These are phyloP conservation scores for Medicago lupulina DNA, from an alignment of 306 rosid genomes.

Conservation along the genomic window DNA sequence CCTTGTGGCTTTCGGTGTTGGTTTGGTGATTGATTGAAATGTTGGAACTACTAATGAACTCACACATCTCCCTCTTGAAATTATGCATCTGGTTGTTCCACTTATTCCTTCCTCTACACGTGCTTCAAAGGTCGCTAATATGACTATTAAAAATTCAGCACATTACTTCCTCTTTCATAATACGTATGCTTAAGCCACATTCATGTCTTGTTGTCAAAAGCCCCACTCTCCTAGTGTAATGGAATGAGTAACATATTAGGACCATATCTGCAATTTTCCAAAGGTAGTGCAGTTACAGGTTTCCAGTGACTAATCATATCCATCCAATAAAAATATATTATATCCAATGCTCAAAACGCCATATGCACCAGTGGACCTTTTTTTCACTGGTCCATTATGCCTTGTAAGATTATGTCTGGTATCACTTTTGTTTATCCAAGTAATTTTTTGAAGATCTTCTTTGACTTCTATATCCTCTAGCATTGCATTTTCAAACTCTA, in stretches of 20 bases:
- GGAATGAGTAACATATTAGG: background rate
- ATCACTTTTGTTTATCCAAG: background rate
- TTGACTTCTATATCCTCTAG: background rate
- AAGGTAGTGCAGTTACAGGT: background rate
- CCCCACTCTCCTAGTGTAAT: background rate
- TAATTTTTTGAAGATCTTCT: conserved; percentile 1
- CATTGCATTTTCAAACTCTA: conserved; percentile 13
- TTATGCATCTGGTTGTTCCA: background rate
- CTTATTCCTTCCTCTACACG: background rate
- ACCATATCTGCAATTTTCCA: background rate
- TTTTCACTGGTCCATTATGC: background rate
- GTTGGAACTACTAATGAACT: background rate
- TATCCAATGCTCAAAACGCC: background rate
- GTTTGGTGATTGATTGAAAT: background rate
- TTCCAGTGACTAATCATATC: background rate
- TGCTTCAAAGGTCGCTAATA: background rate
- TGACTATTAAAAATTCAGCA: background rate
- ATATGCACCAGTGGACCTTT: background rate
- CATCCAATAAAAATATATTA: background rate
- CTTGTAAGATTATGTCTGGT: conserved; percentile 1
- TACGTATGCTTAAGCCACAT: background rate
- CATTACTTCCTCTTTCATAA: background rate
- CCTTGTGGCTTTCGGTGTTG: background rate
- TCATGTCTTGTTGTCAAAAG: background rate
- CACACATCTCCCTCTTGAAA: background rate